Evolutionary conservation across 306 rosid genomes (phyloP), one percentile per base, ranked within the genome.

Genomic region (Corylus americana): DNA sequence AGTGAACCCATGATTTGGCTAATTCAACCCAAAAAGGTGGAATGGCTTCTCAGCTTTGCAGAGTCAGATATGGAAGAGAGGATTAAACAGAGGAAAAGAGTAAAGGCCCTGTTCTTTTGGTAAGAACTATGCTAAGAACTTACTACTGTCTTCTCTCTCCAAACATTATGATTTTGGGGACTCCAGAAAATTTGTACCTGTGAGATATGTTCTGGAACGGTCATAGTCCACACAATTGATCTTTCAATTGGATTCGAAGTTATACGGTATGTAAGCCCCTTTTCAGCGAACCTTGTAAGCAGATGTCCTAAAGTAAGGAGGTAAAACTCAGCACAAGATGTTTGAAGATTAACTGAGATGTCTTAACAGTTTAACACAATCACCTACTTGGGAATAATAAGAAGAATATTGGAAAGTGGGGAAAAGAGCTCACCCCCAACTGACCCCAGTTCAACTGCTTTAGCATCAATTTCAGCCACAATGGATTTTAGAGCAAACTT

Each of bases 171-270:
- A 22, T 59, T 22, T 63, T 6, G 18, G 11, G 70, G 44, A 18
- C 45, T 49, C 13, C 71, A 35, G 13, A 69, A 62, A 74, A 69
- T 71, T 75, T 66, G 74, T 86, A 92, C 98, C 94, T 88, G 95
- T 45, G 89, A 85, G 79, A 94, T 83, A 58, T 88, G 79, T 83
- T 94, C 98, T 53, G 98, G 98, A 78, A 91, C 88, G 70, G 85
- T 86, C 97, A 94, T 92, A 48, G 87, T 89, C 98, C 98, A 94
- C 74, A 92, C 37, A 74, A 94, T 94, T 79, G 98, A 92, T 69
- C 92, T 90, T 81, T 90, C 80, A 48, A 94, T 85, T 49, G 92
- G 92, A 87, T 94, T 94, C 58, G 98, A 91, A 48, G 93, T 88
- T 77, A 94, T 86, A 51, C 89, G 97, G 83, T 88, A 94, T 14